phyloP scores from a whole-genome alignment of 2,329 filamentous ascomycete genomes.

The Furcasterigmium sp. region DNA sequence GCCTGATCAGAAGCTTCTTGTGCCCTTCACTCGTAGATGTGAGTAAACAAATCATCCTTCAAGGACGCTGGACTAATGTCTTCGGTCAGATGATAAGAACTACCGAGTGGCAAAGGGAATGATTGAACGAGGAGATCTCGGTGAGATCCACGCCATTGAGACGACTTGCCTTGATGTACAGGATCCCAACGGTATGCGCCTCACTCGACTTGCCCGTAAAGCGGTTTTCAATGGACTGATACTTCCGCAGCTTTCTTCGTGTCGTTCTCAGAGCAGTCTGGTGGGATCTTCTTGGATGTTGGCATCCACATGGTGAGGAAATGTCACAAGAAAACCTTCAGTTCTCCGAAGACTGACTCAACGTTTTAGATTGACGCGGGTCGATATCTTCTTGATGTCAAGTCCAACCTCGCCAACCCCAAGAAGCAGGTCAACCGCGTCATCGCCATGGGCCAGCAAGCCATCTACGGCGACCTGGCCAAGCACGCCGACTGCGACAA shows the following conservation, averaged over 20 bases:
- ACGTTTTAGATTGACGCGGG: conserved; percentile 19
- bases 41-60: background rate
- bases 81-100: background rate
- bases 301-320: conserved; percentile 24
- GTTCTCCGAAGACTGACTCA: too few relatives aligned
- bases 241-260: conserved; percentile 17
- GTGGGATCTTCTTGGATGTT: conserved; percentile 25
- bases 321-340: too few relatives aligned
- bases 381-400: conserved; percentile 19
- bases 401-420: conserved; percentile 18
- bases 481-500: conserved; percentile 23
- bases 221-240: too few relatives aligned
- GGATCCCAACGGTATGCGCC: conserved; percentile 14
- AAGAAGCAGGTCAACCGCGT: conserved; percentile 24
- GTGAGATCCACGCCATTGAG: conserved; percentile 16
- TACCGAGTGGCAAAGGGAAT: background rate
- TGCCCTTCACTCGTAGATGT: conserved; percentile 14
- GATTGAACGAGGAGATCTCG: conserved; percentile 5
- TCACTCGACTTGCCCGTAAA: too few relatives aligned
- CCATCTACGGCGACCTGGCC: conserved; percentile 22
- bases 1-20: conserved; percentile 15
- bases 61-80: too few relatives aligned
- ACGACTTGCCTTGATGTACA: conserved; percentile 15
- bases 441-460: conserved; percentile 23
- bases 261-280: conserved; percentile 23